Evolutionary conservation across 345 rosid species (phyloP).

Genomic region (Aegle marmelos): DNA sequence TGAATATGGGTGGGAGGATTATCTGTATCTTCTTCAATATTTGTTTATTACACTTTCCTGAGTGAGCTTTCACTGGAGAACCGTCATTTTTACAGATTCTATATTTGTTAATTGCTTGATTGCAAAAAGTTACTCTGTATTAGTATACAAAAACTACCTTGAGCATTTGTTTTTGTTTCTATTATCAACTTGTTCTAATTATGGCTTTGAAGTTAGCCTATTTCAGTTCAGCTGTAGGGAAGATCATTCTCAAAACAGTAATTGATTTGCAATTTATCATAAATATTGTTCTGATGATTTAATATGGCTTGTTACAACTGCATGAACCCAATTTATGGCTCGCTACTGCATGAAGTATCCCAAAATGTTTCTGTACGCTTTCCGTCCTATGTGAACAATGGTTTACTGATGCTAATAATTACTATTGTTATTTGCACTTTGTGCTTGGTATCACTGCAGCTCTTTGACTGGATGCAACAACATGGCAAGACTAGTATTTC

Average conservation of each 20-base stretch:
- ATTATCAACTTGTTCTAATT: not conserved
- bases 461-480: conserved; percentile 87
- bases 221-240: not conserved
- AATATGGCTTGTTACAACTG: not conserved
- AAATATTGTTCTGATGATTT: not conserved
- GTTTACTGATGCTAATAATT: not conserved
- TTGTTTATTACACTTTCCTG: not conserved
- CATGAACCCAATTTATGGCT: not conserved
- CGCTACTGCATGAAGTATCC: not conserved
- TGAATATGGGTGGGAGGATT: not conserved
- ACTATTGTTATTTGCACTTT: not conserved
- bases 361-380: not conserved
- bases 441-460: conserved; percentile 43
- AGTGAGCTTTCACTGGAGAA: not conserved
- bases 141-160: not conserved
- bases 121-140: not conserved
- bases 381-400: not conserved
- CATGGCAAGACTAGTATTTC: conserved; percentile 64
- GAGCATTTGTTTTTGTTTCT: not conserved
- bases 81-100: not conserved
- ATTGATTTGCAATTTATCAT: not conserved
- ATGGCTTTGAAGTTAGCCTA: not conserved
- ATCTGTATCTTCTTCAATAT: not conserved
- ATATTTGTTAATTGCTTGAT: not conserved
- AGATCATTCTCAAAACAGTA: not conserved